Evolutionary conservation across 768 basidiomycete species (phyloP).

Genomic region (Podaxis rugospora): DNA sequence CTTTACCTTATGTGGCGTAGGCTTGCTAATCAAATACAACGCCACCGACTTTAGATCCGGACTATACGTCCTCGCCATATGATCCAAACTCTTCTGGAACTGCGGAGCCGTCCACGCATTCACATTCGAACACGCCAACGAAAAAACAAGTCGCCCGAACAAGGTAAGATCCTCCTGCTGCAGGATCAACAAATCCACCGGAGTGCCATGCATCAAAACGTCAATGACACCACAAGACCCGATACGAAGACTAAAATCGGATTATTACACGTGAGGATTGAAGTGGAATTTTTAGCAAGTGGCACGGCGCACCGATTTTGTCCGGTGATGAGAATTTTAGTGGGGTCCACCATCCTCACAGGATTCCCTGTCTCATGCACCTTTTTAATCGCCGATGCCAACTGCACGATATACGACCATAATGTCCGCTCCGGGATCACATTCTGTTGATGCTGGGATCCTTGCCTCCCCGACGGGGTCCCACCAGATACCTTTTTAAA

Average conservation of each 20-base stretch:
- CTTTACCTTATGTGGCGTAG: conserved; percentile 65
- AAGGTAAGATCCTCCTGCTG: conserved; percentile 89
- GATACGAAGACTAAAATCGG: conserved; percentile 61
- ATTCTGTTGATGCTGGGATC: conserved; percentile 18
- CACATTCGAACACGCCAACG: conserved; percentile 68
- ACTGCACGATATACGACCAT: conserved; percentile 92
- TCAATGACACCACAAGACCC: conserved; percentile 86
- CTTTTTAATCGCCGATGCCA: conserved; percentile 81
- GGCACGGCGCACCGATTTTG: conserved; percentile 75
- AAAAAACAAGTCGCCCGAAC: conserved; percentile 82
- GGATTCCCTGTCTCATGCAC: conserved; percentile 82
- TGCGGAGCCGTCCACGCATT: conserved; percentile 56
- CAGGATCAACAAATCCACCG: conserved; percentile 48
- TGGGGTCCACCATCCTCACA: conserved; percentile 76
- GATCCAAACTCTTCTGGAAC: conserved; percentile 71
- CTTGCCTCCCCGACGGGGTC: conserved; percentile 14
- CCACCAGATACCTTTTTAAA: conserved; percentile 46
- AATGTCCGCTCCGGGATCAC: conserved; percentile 73
- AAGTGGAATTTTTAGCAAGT: too few relatives aligned
- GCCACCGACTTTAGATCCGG: conserved; percentile 79
- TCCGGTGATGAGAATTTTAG: conserved; percentile 84
- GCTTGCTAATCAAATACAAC: conserved; percentile 73
- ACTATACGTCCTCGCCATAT: conserved; percentile 69
- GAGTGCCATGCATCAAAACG: conserved; percentile 72
- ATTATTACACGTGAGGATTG: background rate